Conservation (phyloP, 1,284 basidiomycete genomes). For the Entoloma clypeatum region DNA sequence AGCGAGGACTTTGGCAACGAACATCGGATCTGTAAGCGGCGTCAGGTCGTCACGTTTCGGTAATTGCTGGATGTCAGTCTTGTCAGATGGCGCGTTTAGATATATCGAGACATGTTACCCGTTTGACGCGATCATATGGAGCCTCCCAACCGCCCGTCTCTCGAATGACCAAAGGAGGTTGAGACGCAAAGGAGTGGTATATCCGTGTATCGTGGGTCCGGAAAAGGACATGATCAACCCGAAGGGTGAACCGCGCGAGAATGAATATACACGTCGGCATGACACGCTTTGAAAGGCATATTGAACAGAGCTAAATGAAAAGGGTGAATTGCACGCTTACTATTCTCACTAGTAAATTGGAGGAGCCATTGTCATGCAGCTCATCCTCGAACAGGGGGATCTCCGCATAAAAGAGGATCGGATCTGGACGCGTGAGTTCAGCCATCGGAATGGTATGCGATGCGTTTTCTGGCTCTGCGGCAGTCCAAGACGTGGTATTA, state of each 20-base stretch:
- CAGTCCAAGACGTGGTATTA: slow-evolving; percentile 38
- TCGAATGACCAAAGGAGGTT: slow-evolving; percentile 64
- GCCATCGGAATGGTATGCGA: slow-evolving; percentile 73
- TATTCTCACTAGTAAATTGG: slow-evolving; percentile 77
- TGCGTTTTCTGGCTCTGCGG: slow-evolving; percentile 49
- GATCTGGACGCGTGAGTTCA: slow-evolving; percentile 85
- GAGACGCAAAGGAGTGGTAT: slow-evolving; percentile 77
- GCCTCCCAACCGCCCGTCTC: slow-evolving; percentile 91
- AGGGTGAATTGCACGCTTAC: slow-evolving; percentile 47
- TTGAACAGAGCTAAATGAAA: background rate
- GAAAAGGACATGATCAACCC: slow-evolving; percentile 95
- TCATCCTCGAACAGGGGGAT: slow-evolving; percentile 92
- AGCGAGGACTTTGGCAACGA: slow-evolving; percentile 75
- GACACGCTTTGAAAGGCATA: slow-evolving; percentile 63
- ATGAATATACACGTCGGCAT: slow-evolving; percentile 98
- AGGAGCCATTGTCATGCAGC: slow-evolving; percentile 90
- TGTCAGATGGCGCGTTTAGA: slow-evolving; percentile 2
- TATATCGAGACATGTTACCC: slow-evolving; percentile 40
- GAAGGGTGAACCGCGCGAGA: slow-evolving; percentile 86
- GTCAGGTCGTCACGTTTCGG: slow-evolving; percentile 83
- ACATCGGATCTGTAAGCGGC: slow-evolving; percentile 85
- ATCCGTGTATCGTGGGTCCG: slow-evolving; percentile 87
- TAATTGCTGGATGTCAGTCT: slow-evolving; percentile 51
- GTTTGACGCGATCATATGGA: slow-evolving; percentile 77
- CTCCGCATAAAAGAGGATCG: slow-evolving; percentile 93